These are phyloP conservation scores for Xenoacremonium recifei DNA, from an alignment of 2,329 filamentous ascomycete species.

Conservation along the genomic window DNA sequence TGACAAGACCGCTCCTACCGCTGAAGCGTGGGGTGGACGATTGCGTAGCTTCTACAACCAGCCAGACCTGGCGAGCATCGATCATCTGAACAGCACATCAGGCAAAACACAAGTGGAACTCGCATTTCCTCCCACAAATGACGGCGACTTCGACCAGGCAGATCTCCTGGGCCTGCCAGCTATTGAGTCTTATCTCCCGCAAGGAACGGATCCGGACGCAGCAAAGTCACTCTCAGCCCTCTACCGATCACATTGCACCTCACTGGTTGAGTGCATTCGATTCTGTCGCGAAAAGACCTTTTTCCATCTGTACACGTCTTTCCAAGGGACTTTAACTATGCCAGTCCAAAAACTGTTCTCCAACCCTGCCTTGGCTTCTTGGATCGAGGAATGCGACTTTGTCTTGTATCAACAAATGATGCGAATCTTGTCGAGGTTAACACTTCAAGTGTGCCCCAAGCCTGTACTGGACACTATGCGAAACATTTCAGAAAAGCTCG, in stretches of 20 bases:
- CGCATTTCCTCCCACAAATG: constrained; percentile 58
- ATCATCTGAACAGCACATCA: constrained; percentile 57
- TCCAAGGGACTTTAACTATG: constrained; percentile 94
- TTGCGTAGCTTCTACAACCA: constrained; percentile 58
- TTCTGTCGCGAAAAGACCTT: constrained; percentile 97
- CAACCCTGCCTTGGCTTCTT: constrained; percentile 76
- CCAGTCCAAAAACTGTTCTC: constrained; percentile 91
- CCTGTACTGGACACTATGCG: constrained; percentile 83
- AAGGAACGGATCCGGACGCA: constrained; percentile 80
- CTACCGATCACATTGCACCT: constrained; percentile 93
- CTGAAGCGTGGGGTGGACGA: constrained; percentile 15
- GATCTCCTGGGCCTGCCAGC: constrained; percentile 79
- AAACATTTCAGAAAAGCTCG: constrained; percentile 79
- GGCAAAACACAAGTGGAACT: constrained; percentile 59
- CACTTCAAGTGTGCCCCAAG: constrained; percentile 86
- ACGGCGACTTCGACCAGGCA: constrained; percentile 54
- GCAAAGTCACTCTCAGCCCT: constrained; percentile 82
- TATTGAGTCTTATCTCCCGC: constrained; percentile 78
- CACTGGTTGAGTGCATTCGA: constrained; percentile 89
- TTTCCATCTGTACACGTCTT: constrained; percentile 90
- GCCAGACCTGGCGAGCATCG: constrained; percentile 52
- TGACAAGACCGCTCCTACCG: constrained; percentile 8
- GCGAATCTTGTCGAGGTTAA: constrained; percentile 83
- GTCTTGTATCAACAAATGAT: constrained; percentile 97
- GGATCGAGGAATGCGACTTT: constrained; percentile 96